phyloP scores from a whole-genome alignment of 73 alveolate genomes.

The Stentor coeruleus region DNA sequence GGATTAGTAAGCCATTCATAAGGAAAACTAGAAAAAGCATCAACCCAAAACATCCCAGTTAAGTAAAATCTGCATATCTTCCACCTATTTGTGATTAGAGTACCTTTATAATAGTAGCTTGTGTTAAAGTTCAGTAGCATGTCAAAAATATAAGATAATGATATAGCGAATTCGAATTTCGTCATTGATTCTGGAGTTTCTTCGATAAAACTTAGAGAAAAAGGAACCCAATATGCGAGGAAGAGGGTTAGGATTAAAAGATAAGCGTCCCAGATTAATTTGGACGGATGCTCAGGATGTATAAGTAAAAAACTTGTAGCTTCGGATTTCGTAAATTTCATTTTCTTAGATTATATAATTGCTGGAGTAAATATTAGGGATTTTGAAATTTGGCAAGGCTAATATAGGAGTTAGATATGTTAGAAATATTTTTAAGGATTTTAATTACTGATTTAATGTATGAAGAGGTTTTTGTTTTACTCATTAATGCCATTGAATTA shows the following conservation, averaged over 20 bases:
- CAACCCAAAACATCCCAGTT: not conserved
- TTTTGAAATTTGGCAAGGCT: too few species aligned
- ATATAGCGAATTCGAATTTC: not conserved
- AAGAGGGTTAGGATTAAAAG: not conserved
- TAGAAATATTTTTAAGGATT: too few species aligned
- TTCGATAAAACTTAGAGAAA: not conserved
- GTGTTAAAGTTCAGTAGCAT: conserved; percentile 22
- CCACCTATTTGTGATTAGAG: not conserved
- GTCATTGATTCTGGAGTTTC: not conserved
- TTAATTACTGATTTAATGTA: too few species aligned
- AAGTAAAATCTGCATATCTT: not conserved
- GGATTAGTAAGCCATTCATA: not conserved
- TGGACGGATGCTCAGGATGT: not conserved
- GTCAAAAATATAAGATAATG: conserved; percentile 1
- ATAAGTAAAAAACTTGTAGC: too few species aligned
- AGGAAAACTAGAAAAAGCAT: conserved; percentile 4
- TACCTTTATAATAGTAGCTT: not conserved
- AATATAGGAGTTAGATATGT: too few species aligned
- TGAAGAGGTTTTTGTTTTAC: too few species aligned
- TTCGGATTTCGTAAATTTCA: too few species aligned
- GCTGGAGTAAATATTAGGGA: too few species aligned
- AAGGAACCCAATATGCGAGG: not conserved
- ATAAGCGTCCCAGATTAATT: not conserved
- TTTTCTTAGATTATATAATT: too few species aligned
- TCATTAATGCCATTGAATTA: too few species aligned